phyloP scores from a whole-genome alignment of 2,329 filamentous ascomycete genomes.

The Microdochium nivale region DNA sequence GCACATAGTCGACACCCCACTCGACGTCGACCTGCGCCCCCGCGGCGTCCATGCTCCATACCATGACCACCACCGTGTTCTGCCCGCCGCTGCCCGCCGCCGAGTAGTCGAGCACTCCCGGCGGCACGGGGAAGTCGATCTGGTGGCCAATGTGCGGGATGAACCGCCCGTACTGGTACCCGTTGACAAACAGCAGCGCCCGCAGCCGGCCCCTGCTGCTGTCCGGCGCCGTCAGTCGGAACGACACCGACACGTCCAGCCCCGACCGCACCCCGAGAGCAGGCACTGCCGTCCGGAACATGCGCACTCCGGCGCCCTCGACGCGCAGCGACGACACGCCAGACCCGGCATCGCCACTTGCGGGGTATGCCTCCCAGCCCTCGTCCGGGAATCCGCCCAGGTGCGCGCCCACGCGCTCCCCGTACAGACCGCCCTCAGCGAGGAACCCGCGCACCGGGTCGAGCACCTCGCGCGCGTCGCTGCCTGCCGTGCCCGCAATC shows the following conservation, averaged over 20 bases:
- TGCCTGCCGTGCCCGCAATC: conserved; percentile 59
- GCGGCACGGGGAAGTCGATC: conserved; percentile 60
- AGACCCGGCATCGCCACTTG: conserved; percentile 25
- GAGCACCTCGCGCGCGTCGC: conserved; percentile 43
- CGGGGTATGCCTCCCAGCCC: conserved; percentile 34
- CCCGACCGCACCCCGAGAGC: conserved; percentile 50
- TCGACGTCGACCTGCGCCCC: conserved; percentile 40
- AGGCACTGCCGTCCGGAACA: conserved; percentile 44
- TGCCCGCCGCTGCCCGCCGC: conserved; percentile 49
- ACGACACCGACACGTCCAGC: conserved; percentile 54
- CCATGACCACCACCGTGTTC: conserved; percentile 47
- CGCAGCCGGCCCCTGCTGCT: conserved; percentile 34
- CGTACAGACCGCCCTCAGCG: conserved; percentile 58
- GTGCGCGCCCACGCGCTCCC: conserved; percentile 55
- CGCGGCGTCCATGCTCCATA: conserved; percentile 50
- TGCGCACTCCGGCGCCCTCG: conserved; percentile 45
- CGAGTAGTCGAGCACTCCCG: conserved; percentile 63
- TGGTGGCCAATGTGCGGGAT: conserved; percentile 71
- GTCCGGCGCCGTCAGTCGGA: conserved; percentile 39
- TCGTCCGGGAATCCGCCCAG: conserved; percentile 42
- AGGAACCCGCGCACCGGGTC: conserved; percentile 53
- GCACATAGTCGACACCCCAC: conserved; percentile 44
- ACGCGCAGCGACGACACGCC: conserved; percentile 25
- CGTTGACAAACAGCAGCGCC: conserved; percentile 63
- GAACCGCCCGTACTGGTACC: conserved; percentile 57